These are phyloP conservation scores for Lasiosphaeria miniovina DNA, from an alignment of 495 filamentous ascomycete genomes.

Conservation along the genomic window DNA sequence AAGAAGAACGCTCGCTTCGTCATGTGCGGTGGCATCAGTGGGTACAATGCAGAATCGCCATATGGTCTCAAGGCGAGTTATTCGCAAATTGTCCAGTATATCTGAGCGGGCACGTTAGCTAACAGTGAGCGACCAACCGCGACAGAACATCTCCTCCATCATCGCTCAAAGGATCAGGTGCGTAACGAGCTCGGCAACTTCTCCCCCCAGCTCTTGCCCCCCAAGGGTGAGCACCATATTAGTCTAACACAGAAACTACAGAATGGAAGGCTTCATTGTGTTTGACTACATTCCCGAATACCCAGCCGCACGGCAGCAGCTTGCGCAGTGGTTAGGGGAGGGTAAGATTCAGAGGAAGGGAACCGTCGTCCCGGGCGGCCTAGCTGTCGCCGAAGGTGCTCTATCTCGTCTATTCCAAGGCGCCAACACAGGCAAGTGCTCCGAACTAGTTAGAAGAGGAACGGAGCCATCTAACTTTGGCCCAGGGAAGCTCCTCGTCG, in stretches of 20 bases:
- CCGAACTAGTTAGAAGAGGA: neutral
- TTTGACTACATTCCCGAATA: conserved; percentile 48
- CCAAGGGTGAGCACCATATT: too few relatives aligned
- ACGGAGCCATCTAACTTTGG: neutral
- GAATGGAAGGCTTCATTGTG: conserved; percentile 62
- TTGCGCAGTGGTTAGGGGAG: conserved; percentile 51
- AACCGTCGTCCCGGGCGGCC: conserved; percentile 53
- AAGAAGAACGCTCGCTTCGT: conserved; percentile 57
- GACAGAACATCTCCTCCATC: conserved; percentile 32
- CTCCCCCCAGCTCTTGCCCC: too few relatives aligned
- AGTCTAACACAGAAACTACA: conserved; percentile 10
- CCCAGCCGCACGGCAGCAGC: conserved; percentile 39
- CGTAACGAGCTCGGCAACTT: neutral
- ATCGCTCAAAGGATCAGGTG: conserved; percentile 36
- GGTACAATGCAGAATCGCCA: neutral
- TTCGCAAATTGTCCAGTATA: too few relatives aligned
- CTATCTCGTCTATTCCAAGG: conserved; percentile 54
- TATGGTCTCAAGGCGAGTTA: too few relatives aligned
- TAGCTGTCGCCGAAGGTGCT: conserved; percentile 49
- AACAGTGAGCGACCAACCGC: neutral
- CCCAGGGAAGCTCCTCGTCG: conserved; percentile 29
- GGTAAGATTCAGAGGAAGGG: conserved; percentile 56
- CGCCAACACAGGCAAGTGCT: conserved; percentile 49
- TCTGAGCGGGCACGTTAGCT: too few relatives aligned
- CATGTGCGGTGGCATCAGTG: conserved; percentile 52